These are phyloP conservation scores for Yamadazyma phyllophila DNA, from an alignment of 805 yeast species.

Conservation along the genomic window DNA sequence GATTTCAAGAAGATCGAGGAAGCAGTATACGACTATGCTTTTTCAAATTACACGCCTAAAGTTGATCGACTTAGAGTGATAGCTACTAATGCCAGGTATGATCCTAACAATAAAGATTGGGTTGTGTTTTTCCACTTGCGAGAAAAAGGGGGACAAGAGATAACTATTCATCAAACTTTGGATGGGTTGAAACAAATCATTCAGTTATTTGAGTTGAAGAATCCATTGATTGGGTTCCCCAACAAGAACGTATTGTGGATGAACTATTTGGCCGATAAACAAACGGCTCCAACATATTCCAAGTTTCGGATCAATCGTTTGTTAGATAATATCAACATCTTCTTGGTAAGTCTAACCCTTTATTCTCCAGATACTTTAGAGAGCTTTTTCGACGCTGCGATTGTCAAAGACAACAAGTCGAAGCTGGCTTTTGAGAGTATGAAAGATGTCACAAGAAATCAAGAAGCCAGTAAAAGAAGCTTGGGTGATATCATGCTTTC, in stretches of 20 bases:
- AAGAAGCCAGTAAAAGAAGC: slow-evolving; percentile 19
- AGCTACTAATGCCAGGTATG: slow-evolving; percentile 37
- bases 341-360: slow-evolving; percentile 42
- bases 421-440: slow-evolving; percentile 33
- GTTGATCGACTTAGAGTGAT: slow-evolving; percentile 11
- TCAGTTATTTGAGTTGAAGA: slow-evolving; percentile 21
- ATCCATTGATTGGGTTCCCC: slow-evolving; percentile 21
- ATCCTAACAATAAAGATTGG: slow-evolving; percentile 32
- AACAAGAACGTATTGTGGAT: slow-evolving; percentile 19
- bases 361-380: slow-evolving; percentile 11
- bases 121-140: slow-evolving; percentile 20
- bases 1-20: slow-evolving; percentile 24
- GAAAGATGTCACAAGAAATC: slow-evolving; percentile 12
- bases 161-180: slow-evolving; percentile 16
- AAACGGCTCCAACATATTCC: slow-evolving; percentile 31
- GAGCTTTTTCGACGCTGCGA: background rate
- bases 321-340: slow-evolving; percentile 46
- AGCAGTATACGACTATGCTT: slow-evolving; percentile 19
- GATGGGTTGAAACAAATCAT: slow-evolving; percentile 22
- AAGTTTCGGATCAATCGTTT: slow-evolving; percentile 49
- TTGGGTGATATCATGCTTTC: slow-evolving; percentile 26
- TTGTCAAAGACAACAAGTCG: slow-evolving; percentile 8
- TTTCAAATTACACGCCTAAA: slow-evolving; percentile 22
- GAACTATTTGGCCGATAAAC: slow-evolving; percentile 26
- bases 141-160: background rate